Conservation (phyloP, 805 yeast species). For the Metschnikowia hibisci region DNA sequence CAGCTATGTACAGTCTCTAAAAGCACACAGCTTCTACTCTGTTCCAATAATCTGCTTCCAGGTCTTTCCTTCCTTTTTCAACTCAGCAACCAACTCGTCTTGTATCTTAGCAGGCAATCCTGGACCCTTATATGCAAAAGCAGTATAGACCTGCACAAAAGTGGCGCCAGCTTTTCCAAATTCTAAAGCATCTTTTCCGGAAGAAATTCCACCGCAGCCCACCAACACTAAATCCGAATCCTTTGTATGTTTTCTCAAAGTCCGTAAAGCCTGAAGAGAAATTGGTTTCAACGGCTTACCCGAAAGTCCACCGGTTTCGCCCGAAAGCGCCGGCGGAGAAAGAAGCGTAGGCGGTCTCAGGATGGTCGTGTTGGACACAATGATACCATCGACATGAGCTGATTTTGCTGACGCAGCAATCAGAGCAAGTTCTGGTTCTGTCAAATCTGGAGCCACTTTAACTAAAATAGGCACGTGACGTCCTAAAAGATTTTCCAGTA, state of each 20-base stretch:
- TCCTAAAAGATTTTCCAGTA: conserved; percentile 40
- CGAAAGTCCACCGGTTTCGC: conserved; percentile 79
- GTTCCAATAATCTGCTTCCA: conserved; percentile 79
- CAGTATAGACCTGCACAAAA: conserved; percentile 82
- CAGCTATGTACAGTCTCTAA: background rate
- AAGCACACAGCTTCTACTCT: too few species aligned
- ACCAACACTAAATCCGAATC: conserved; percentile 69
- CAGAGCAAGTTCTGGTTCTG: conserved; percentile 72
- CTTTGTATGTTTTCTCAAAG: conserved; percentile 73
- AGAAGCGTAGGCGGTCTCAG: conserved; percentile 67
- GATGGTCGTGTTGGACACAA: conserved; percentile 88
- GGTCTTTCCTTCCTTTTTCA: conserved; percentile 69
- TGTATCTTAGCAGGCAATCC: conserved; percentile 56
- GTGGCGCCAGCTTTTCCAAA: conserved; percentile 92
- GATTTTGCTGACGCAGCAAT: conserved; percentile 77
- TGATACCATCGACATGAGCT: conserved; percentile 84
- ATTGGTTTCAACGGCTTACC: conserved; percentile 88
- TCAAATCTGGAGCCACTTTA: conserved; percentile 90
- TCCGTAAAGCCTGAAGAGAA: conserved; percentile 64
- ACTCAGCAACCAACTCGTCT: conserved; percentile 42
- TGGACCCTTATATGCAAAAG: conserved; percentile 91
- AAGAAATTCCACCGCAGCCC: conserved; percentile 94
- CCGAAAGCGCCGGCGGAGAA: conserved; percentile 41
- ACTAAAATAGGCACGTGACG: conserved; percentile 76
- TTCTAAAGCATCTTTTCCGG: conserved; percentile 84